phyloP scores from a whole-genome alignment of 2,329 filamentous ascomycete genomes.

The Trichoderma brevicompactum region DNA sequence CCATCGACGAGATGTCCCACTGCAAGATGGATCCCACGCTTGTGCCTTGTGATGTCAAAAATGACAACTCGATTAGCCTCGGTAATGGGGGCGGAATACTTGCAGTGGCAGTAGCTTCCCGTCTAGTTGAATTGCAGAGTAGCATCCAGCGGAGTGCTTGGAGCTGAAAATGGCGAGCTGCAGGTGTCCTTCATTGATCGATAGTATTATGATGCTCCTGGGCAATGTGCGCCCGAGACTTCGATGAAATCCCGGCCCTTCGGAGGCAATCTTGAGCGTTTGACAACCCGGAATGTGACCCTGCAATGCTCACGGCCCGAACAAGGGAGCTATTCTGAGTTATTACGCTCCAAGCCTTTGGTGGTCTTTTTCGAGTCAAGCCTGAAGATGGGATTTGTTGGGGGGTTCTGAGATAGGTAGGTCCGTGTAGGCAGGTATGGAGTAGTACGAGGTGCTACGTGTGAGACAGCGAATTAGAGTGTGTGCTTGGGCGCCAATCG shows the following conservation, averaged over 20 bases:
- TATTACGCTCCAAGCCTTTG: not conserved
- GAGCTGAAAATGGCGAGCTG: constrained; percentile 11
- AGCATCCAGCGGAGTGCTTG: not conserved
- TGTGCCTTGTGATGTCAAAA: constrained; percentile 22
- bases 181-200: constrained; percentile 11
- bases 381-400: not conserved
- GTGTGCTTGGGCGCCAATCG: constrained; percentile 12
- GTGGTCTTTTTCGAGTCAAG: not conserved
- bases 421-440: not conserved
- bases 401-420: not conserved
- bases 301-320: constrained; percentile 15
- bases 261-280: constrained; percentile 8
- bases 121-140: constrained; percentile 10
- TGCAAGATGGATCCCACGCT: constrained; percentile 7
- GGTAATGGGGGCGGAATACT: constrained; percentile 2
- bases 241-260: not conserved
- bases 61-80: constrained; percentile 17
- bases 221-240: constrained; percentile 16
- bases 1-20: constrained; percentile 12
- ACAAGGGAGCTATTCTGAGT: not conserved
- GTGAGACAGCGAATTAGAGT: not conserved
- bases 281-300: constrained; percentile 12
- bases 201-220: not conserved
- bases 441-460: not conserved
- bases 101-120: not conserved